A percentile compares a stretch with the other conserved stretches of the same genome.
Conservation (phyloP, 1,284 basidiomycete genomes). For the Fomitopsis palustris region DNA sequence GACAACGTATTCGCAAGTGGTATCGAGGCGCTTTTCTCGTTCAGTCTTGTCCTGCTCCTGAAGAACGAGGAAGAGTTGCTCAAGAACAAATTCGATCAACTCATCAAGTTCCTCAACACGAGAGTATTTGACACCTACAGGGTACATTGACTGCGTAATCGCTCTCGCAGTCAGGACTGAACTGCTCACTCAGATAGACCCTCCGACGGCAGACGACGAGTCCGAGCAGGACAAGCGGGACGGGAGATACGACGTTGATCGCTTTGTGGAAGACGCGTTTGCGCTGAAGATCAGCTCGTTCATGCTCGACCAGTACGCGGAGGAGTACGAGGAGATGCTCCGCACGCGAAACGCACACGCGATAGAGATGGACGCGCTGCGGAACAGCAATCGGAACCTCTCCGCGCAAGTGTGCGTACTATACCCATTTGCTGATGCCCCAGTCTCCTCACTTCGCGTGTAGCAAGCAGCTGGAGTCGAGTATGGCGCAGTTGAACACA, state of each 20-base stretch:
- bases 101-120: constrained; percentile 77
- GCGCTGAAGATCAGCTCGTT: constrained; percentile 84
- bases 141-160: constrained; percentile 30
- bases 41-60: constrained; percentile 84
- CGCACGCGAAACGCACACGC: constrained; percentile 74
- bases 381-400: constrained; percentile 76
- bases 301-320: constrained; percentile 86
- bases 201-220: constrained; percentile 8
- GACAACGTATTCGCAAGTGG: constrained; percentile 95
- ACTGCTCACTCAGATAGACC: constrained; percentile 24
- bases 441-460: neutral
- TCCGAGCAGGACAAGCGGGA: constrained; percentile 26
- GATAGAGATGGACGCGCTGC: constrained; percentile 75
- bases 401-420: constrained; percentile 71
- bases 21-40: constrained; percentile 95
- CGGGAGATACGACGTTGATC: constrained; percentile 62
- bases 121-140: constrained; percentile 83
- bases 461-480: constrained; percentile 78
- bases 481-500: constrained; percentile 72
- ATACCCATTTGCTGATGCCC: neutral
- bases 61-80: constrained; percentile 85
- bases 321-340: constrained; percentile 80
- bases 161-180: neutral
- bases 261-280: constrained; percentile 84
- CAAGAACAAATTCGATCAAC: constrained; percentile 84